Percentiles rank a stretch among this genome's conserved stretches.
Conservation (phyloP, 225 moss, liverwort and hornwort genomes). For the Marchantia polymorpha region DNA sequence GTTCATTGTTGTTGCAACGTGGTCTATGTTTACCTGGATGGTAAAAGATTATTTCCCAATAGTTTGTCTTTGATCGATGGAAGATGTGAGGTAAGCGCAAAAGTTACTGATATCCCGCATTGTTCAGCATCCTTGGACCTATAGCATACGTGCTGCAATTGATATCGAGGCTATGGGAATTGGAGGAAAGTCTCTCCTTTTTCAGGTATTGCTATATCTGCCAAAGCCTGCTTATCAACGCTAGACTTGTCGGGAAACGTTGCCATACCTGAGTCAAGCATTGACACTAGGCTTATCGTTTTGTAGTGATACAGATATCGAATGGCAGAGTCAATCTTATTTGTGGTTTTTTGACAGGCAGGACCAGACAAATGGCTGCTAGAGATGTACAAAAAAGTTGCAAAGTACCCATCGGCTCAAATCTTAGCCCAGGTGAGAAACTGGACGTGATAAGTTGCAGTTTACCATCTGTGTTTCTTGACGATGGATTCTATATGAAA, state of each 20-base stretch:
- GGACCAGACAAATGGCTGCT: slow-evolving; percentile 79
- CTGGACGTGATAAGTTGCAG: neutral
- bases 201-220: slow-evolving; percentile 46
- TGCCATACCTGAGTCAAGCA: neutral
- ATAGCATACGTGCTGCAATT: slow-evolving; percentile 66
- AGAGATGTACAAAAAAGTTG: slow-evolving; percentile 61
- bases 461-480: neutral
- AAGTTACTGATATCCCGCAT: neutral
- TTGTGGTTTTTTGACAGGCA: slow-evolving; percentile 30
- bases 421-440: slow-evolving; percentile 59
- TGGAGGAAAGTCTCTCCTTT: slow-evolving; percentile 75
- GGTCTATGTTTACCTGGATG: no score
- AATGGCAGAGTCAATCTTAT: no score
- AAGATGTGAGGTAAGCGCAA: neutral
- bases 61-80: neutral
- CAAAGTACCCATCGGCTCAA: slow-evolving; percentile 70
- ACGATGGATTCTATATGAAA: no score
- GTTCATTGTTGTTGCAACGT: no score
- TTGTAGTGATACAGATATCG: no score
- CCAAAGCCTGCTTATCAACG: neutral
- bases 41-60: neutral
- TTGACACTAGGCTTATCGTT: no score
- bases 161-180: slow-evolving; percentile 88
- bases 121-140: slow-evolving; percentile 72
- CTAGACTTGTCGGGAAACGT: neutral